Conservation (phyloP, 202 grass and related monocot species). For the Schoenoplectus triqueter region DNA sequence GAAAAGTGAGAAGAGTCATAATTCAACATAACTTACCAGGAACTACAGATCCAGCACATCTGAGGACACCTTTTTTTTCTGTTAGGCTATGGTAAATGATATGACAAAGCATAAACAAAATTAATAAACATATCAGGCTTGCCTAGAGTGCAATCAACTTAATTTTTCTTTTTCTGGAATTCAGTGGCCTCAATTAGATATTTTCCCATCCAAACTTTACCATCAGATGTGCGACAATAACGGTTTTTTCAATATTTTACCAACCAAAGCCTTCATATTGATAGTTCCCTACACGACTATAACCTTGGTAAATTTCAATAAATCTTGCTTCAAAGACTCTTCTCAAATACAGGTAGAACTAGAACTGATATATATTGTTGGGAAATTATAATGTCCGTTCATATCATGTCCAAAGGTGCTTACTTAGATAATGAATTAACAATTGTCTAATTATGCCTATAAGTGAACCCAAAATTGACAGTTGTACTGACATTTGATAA, state of each 20-base stretch:
- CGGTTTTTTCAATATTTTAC: not conserved
- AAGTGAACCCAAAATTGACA: not conserved
- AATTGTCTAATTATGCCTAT: not conserved
- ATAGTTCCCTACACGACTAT: not conserved
- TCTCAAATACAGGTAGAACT: not conserved
- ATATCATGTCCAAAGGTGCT: no score
- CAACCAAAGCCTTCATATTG: not conserved
- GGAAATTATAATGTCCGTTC: not conserved
- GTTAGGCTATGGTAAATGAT: slow-evolving; percentile 8
- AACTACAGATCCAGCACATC: not conserved
- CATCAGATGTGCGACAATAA: not conserved
- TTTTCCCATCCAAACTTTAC: no score
- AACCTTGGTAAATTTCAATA: not conserved
- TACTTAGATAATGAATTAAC: not conserved
- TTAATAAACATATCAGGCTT: not conserved
- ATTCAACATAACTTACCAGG: not conserved
- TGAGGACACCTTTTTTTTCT: not conserved
- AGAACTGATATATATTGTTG: not conserved
- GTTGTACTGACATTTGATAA: slow-evolving; percentile 1
- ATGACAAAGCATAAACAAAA: not conserved
- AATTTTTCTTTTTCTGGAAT: not conserved
- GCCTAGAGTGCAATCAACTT: not conserved
- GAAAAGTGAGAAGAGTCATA: not conserved
- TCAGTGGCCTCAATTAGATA: not conserved
- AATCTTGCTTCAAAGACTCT: not conserved